These are phyloP conservation scores for Pyricularia grisea DNA, from an alignment of 2,329 filamentous ascomycete species.

Conservation along the genomic window DNA sequence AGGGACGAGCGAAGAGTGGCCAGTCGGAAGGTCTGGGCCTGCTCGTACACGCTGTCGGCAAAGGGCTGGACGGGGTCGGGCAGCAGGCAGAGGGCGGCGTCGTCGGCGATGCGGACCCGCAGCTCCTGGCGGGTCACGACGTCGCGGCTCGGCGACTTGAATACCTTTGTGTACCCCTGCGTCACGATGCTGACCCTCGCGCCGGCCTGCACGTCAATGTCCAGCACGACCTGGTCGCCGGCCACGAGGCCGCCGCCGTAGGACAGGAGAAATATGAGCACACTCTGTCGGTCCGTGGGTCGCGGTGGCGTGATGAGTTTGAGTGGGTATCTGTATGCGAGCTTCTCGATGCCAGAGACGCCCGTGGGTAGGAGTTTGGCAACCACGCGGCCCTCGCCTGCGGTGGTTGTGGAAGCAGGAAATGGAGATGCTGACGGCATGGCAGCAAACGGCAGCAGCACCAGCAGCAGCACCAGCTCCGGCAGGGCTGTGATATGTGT, in stretches of 20 bases:
- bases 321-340: constrained; percentile 88
- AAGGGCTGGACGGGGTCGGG: constrained; percentile 95
- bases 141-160: constrained; percentile 52
- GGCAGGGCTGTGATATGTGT: neutral
- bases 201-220: constrained; percentile 51
- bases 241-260: constrained; percentile 91
- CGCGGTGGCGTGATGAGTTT: constrained; percentile 82
- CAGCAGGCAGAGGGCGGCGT: constrained; percentile 54
- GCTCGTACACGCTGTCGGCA: constrained; percentile 71
- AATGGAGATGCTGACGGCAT: constrained; percentile 53
- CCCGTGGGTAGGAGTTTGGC: constrained; percentile 63
- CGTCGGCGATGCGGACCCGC: constrained; percentile 33
- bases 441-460: neutral
- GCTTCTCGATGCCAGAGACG: constrained; percentile 59
- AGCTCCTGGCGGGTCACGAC: constrained; percentile 50
- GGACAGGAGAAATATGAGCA: constrained; percentile 81
- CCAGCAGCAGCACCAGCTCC: too few species aligned
- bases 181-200: constrained; percentile 61
- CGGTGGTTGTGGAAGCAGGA: constrained; percentile 58
- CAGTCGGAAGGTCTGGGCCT: constrained; percentile 68
- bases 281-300: constrained; percentile 47
- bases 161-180: constrained; percentile 88
- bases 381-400: constrained; percentile 72
- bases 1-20: constrained; percentile 47
- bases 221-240: constrained; percentile 71